Base-by-base conservation (phyloP, 768 basidiomycete species). In the Termitomyces sp. region DNA sequence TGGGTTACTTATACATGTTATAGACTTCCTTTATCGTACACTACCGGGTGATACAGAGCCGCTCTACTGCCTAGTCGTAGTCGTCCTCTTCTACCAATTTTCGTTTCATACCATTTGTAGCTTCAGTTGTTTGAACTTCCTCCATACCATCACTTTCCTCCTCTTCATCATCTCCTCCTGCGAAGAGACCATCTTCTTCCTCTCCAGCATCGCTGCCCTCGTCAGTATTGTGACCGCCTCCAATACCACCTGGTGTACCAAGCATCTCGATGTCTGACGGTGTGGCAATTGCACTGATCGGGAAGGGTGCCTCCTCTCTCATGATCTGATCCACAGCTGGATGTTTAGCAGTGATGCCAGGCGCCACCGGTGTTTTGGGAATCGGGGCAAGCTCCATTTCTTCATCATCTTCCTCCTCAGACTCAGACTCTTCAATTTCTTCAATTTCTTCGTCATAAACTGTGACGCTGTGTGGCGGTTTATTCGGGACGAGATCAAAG, bases 71-170 rank as follows among this genome's bases (percentile, higher is more conserved):
- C 67, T 73, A 89, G 66, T 92, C 90, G 58, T 93, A 93, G 63
- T 93, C 91, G 58, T 93, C 90, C 62, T 91, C 91, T 65, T 93
- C 91, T 2, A 91, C 85, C 45, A 92, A 70, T 68, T 91, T 91
- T 38, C 91, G 78, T 66, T 89, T 91, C 47, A 83, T 74, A 22
- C 87, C 89, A 56, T 85, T 86, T 11, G 77, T 71, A 2, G 59
- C 56, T 9, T 70, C 63, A 39, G 72, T 63, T 3, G 84, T 79
- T 61, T 85, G 81, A 3, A 89, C 82, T 57, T 91, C 88, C 59
- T 90, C 89, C 89, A 91, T 91, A 3, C 76, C 85, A 53, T 91
- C 91, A 57, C 88, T 89, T 59, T 91, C 89, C 66, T 86, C 86
- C 51, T 85, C 85, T 36, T 86, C 85, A 13, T 86, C 85, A 29